Conservation (phyloP, 2,329 filamentous ascomycete species). For the Colletotrichum zoysiae region DNA sequence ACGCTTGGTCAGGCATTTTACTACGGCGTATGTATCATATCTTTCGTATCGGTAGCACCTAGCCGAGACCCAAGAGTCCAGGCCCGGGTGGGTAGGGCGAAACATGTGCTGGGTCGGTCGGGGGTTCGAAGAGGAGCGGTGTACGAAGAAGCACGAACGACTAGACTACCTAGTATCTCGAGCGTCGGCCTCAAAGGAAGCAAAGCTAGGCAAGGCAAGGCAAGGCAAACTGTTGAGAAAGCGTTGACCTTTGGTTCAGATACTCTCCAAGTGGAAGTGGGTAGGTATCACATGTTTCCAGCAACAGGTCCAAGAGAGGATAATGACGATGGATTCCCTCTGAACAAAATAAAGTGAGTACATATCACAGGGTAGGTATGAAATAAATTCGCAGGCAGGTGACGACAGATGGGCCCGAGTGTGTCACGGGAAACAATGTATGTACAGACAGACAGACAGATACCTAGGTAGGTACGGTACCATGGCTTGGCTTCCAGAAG, state of each 20-base stretch:
- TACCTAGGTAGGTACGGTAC: too few relatives aligned
- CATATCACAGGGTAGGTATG: not conserved
- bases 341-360: not conserved
- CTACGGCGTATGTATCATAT: not conserved
- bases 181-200: not conserved
- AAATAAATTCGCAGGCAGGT: not conserved
- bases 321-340: not conserved
- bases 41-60: conserved; percentile 12
- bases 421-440: conserved; percentile 27
- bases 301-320: not conserved
- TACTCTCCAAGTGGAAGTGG: not conserved
- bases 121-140: conserved; percentile 35
- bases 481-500: conserved; percentile 32
- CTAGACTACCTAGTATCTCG: conserved; percentile 14
- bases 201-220: not conserved
- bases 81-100: conserved; percentile 26
- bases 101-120: conserved; percentile 30
- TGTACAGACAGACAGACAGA: too few relatives aligned
- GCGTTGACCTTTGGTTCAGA: not conserved
- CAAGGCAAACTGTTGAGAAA: conserved; percentile 17
- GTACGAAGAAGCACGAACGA: conserved; percentile 14
- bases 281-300: not conserved
- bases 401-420: conserved; percentile 19
- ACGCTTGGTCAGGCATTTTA: not conserved
- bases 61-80: conserved; percentile 17